phyloP scores from a whole-genome alignment of 2,329 filamentous ascomycete genomes.

The Verticillium dahliae region DNA sequence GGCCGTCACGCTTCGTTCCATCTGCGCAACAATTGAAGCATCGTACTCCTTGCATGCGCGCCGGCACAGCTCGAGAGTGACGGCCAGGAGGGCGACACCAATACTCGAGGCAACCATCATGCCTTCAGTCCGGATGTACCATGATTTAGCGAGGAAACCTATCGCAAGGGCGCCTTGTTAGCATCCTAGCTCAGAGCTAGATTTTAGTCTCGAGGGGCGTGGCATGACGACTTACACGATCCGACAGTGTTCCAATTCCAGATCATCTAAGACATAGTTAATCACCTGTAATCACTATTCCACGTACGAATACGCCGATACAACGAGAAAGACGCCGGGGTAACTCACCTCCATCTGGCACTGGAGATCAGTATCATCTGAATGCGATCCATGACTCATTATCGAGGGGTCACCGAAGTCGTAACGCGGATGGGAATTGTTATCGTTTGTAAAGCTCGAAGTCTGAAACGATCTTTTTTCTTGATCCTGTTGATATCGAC shows the following conservation, averaged over 20 bases:
- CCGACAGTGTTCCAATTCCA: constrained; percentile 8
- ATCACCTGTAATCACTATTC: too few relatives aligned
- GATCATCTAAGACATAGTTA: background rate
- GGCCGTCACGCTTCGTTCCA: background rate
- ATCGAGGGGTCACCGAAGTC: background rate
- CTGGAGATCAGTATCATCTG: background rate
- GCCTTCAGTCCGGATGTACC: constrained; percentile 4
- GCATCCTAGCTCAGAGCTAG: too few relatives aligned
- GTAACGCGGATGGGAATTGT: too few relatives aligned
- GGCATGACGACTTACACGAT: background rate
- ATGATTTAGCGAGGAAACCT: constrained; percentile 3
- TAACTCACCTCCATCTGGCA: background rate
- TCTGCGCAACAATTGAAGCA: background rate
- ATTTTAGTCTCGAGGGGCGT: too few relatives aligned
- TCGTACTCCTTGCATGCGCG: constrained; percentile 4
- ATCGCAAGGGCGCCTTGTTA: background rate
- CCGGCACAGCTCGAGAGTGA: constrained; percentile 1
- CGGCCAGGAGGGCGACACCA: constrained; percentile 2
- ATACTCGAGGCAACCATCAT: constrained; percentile 7
- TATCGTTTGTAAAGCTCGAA: too few relatives aligned
- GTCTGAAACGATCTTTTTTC: too few relatives aligned
- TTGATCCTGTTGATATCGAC: too few relatives aligned
- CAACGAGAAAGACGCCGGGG: too few relatives aligned
- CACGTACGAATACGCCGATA: too few relatives aligned
- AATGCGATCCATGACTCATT: background rate